A percentile compares a stretch with the other conserved stretches of the same genome.
phyloP scores from a whole-genome alignment of 805 yeast genomes.

The Candida morakotiae region DNA sequence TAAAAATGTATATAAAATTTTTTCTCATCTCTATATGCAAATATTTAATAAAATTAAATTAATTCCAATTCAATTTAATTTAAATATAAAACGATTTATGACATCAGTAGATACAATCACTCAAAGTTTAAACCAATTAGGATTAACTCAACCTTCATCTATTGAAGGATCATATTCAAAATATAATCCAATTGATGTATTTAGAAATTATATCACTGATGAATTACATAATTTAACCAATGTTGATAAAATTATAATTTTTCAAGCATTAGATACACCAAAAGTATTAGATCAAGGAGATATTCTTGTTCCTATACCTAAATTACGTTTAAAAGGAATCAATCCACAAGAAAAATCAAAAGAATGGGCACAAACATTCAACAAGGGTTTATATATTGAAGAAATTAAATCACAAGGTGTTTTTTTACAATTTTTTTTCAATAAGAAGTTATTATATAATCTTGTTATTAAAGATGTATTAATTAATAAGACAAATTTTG shows the following conservation, averaged over 20 bases:
- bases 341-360: slow-evolving; percentile 69
- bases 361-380: slow-evolving; percentile 77
- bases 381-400: slow-evolving; percentile 62
- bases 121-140: slow-evolving; percentile 30
- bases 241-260: slow-evolving; percentile 66
- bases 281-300: slow-evolving; percentile 87
- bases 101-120: slow-evolving; percentile 22
- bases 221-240: slow-evolving; percentile 72
- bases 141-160: slow-evolving; percentile 40
- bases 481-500: slow-evolving; percentile 58
- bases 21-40: neutral
- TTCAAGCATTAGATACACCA: slow-evolving; percentile 86
- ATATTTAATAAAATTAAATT: neutral
- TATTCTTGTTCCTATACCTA: slow-evolving; percentile 85
- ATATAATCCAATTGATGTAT: slow-evolving; percentile 76
- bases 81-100: neutral
- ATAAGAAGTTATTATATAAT: slow-evolving; percentile 60
- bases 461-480: slow-evolving; percentile 69
- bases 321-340: slow-evolving; percentile 72
- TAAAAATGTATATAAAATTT: no score
- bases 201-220: slow-evolving; percentile 83
- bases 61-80: neutral
- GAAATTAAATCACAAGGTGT: slow-evolving; percentile 83
- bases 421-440: slow-evolving; percentile 84
- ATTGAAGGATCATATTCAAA: slow-evolving; percentile 63